phyloP scores from a whole-genome alignment of 768 basidiomycete species.

The Clavaria fumosa region DNA sequence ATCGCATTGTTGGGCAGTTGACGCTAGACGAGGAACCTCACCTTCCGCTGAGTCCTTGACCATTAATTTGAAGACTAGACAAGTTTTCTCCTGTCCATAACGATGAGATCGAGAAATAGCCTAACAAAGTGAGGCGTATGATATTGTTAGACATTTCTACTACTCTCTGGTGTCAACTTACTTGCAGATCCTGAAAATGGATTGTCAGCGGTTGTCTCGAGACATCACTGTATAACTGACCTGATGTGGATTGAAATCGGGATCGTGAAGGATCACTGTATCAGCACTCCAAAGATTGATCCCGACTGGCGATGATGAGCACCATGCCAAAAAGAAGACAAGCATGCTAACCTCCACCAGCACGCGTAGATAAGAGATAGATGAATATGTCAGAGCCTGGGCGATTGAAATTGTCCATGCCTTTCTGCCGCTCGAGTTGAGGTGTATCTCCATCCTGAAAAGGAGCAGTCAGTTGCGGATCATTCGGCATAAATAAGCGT shows the following conservation, averaged over 20 bases:
- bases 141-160: constrained; percentile 1
- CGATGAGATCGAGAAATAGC: constrained; percentile 92
- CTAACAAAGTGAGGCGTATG: constrained; percentile 33
- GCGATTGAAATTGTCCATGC: constrained; percentile 90
- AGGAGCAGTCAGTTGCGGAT: constrained; percentile 3
- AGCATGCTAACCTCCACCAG: constrained; percentile 57
- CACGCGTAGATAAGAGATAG: constrained; percentile 83
- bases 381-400: constrained; percentile 79
- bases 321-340: no score
- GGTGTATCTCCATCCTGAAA: constrained; percentile 79
- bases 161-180: constrained; percentile 19
- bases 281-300: constrained; percentile 74
- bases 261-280: constrained; percentile 86
- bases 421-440: constrained; percentile 73
- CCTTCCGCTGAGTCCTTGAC: constrained; percentile 89
- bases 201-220: not conserved
- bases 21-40: constrained; percentile 18
- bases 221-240: constrained; percentile 21
- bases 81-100: constrained; percentile 89
- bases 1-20: not conserved
- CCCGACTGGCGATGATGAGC: no score
- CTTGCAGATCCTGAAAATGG: constrained; percentile 93
- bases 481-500: constrained; percentile 2
- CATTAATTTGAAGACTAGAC: constrained; percentile 93
- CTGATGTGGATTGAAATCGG: constrained; percentile 98